Evolutionary conservation across 1,284 basidiomycete species (phyloP), one percentile per base, ranked within the genome.

Genomic region (Ustilago curta): DNA sequence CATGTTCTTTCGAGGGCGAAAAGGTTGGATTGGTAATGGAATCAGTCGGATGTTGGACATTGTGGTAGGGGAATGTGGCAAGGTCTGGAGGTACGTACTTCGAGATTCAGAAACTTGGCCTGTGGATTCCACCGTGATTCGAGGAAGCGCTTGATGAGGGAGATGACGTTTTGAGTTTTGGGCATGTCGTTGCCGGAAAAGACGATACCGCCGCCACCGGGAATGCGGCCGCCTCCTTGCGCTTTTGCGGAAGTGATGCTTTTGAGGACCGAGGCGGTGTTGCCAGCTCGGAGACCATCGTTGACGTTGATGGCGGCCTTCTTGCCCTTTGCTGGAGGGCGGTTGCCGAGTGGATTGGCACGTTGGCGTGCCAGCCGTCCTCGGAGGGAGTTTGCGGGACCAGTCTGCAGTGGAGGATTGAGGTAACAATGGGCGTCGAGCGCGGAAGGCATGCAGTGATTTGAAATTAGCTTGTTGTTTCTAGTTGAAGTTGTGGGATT

Each of bases 101-200:
- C 92, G 55, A 94, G 89, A 82, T 94, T 93, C 53, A 94, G 87
- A 83, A 91, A 93, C 72, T 88, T 88, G 3, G 87, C 84, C 32
- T 68, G 58, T 1, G 62, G 59, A 39, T 78, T 77, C 79, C 79
- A 82, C 8, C 81, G 58, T 29, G 73, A 73, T 39, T 63, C 61
- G 54, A 82, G 61, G 76, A 81, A 82, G 32, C 70, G 68, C 55
- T 70, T 76, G 60, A 82, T 57, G 29, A 77, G 59, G 4, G 67
- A 69, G 19, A 80, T 61, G 9, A 76, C 73, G 27, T 76, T 76
- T 31, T 76, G 68, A 3, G 73, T 71, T 42, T 71, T 76, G 23
- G 69, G 69, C 61, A 71, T 68, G 29, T 76, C 73, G 37, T 48
- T 64, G 18, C 68, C 65, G 35, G 67, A 56, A 58, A 70, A 75